These are phyloP conservation scores for Zostera marina DNA, from an alignment of 116 monocot species.

Conservation along the genomic window DNA sequence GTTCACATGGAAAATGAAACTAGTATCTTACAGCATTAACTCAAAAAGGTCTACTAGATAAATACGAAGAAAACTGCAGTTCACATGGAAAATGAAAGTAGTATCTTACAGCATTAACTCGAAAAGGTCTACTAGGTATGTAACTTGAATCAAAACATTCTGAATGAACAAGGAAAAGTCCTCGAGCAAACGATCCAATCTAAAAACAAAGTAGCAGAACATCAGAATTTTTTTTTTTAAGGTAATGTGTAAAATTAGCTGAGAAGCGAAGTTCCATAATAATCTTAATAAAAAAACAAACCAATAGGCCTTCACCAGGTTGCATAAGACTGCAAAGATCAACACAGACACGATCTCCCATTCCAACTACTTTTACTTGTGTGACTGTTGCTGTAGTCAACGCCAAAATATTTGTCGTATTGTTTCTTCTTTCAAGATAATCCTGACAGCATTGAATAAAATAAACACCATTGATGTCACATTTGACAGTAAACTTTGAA, in stretches of 20 bases:
- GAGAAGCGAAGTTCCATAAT: neutral
- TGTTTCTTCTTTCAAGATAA: constrained; percentile 67
- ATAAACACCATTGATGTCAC: constrained; percentile 10
- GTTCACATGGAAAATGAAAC: neutral
- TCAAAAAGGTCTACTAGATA: constrained; percentile 78
- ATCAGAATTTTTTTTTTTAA: neutral
- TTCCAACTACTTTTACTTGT: constrained; percentile 38
- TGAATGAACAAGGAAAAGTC: constrained; percentile 84
- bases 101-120: constrained; percentile 61
- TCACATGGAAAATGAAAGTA: neutral
- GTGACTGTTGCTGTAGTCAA: constrained; percentile 46
- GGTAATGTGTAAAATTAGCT: neutral
- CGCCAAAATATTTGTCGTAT: constrained; percentile 18
- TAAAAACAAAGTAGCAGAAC: constrained; percentile 8
- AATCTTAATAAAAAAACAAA: constrained; percentile 9
- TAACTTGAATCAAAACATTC: constrained; percentile 80
- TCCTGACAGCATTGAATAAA: constrained; percentile 29
- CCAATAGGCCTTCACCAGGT: constrained; percentile 85
- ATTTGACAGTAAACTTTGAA: too few relatives aligned
- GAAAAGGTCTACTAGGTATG: constrained; percentile 84
- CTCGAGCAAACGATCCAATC: constrained; percentile 77
- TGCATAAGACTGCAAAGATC: constrained; percentile 82
- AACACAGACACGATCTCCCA: constrained; percentile 84
- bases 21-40: constrained; percentile 54
- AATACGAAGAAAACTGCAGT: too few relatives aligned